Conservation (phyloP, 73 alveolate genomes). For the Paramecium pentaurelia region DNA sequence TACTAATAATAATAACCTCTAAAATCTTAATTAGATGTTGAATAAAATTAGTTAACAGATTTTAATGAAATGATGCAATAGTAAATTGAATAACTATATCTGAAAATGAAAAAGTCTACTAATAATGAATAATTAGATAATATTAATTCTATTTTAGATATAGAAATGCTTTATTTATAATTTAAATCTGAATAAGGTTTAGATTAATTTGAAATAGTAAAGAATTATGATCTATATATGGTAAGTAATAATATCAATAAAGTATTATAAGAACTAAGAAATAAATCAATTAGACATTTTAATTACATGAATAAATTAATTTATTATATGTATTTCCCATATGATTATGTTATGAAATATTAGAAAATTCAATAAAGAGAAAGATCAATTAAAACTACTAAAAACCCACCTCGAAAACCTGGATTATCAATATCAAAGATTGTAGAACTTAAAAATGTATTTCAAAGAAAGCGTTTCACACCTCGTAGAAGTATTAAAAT, state of each 20-base stretch:
- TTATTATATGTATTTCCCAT: neutral
- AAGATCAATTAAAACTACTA: neutral
- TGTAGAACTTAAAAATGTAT: neutral
- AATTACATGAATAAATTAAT: neutral
- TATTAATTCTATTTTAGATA: neutral
- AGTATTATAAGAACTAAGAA: neutral
- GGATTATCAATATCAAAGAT: neutral
- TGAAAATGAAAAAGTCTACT: neutral
- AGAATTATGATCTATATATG: neutral
- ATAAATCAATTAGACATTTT: neutral
- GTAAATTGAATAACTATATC: neutral
- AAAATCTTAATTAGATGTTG: neutral
- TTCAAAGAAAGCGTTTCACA: neutral
- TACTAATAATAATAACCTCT: neutral
- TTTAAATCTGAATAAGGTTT: neutral
- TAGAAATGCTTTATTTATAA: neutral
- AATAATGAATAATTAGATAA: neutral
- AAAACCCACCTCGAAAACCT: neutral
- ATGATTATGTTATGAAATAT: neutral
- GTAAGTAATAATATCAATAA: neutral
- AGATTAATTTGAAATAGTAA: neutral
- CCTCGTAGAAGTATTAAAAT: neutral
- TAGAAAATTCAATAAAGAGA: neutral
- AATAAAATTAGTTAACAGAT: neutral
- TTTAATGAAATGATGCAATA: neutral